These are phyloP conservation scores for Kodamaea anthophila DNA, from an alignment of 1,139 yeast species.

Conservation along the genomic window DNA sequence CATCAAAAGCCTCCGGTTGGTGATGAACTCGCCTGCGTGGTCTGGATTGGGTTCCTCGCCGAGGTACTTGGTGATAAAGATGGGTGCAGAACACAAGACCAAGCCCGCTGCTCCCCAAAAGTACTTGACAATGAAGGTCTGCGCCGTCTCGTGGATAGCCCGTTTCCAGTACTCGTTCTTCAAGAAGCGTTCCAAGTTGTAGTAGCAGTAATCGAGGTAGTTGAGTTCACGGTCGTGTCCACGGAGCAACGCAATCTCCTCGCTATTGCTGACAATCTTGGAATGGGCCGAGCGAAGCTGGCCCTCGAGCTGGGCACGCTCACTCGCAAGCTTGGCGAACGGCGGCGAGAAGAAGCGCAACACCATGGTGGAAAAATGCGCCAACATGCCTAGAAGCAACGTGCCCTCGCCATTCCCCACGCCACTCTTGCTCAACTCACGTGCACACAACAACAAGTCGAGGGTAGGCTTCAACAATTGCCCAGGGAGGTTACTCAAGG, in stretches of 20 bases:
- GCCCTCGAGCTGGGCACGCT: conserved; percentile 79
- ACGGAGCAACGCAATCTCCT: conserved; percentile 79
- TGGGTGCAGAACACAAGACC: conserved; percentile 82
- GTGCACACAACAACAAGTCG: conserved; percentile 77
- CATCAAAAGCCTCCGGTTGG: conserved; percentile 80
- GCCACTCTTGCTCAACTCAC: conserved; percentile 67
- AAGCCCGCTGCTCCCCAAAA: conserved; percentile 96
- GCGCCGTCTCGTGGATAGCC: conserved; percentile 71
- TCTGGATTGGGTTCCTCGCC: conserved; percentile 44
- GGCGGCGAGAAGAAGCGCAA: conserved; percentile 82
- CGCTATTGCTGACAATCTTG: conserved; percentile 69
- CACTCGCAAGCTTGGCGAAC: conserved; percentile 75
- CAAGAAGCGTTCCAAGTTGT: conserved; percentile 72
- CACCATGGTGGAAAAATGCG: conserved; percentile 73
- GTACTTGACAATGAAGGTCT: conserved; percentile 81
- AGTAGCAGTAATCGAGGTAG: conserved; percentile 72
- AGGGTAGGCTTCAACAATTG: conserved; percentile 80
- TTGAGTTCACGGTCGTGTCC: conserved; percentile 81
- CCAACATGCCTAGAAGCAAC: conserved; percentile 69
- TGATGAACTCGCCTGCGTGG: conserved; percentile 72
- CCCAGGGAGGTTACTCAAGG: conserved; percentile 75
- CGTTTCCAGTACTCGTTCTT: conserved; percentile 72
- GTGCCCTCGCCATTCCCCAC: conserved; percentile 86
- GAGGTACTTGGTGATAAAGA: conserved; percentile 61
- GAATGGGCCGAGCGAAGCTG: conserved; percentile 80